Evolutionary conservation across 2,329 filamentous ascomycete species (phyloP).

Genomic region (Laburnicola sp.): DNA sequence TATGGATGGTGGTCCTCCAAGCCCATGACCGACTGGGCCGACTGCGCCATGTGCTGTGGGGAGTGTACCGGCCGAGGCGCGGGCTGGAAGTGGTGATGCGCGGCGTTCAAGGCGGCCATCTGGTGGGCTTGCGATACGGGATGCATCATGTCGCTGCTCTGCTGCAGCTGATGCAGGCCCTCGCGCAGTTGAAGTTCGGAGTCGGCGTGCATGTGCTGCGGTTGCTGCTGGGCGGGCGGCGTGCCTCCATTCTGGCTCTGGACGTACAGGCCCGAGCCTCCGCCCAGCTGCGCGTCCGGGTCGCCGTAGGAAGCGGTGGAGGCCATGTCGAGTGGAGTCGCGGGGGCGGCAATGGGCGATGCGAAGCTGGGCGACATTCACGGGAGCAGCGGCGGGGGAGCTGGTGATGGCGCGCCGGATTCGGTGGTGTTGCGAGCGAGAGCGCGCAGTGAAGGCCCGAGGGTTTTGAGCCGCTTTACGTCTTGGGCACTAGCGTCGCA

Average conservation of each 20-base stretch:
- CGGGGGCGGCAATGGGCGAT: slow-evolving; percentile 15
- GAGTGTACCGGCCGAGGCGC: slow-evolving; percentile 42
- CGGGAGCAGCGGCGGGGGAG: slow-evolving; percentile 6
- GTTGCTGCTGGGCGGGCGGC: slow-evolving; percentile 38
- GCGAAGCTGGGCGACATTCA: slow-evolving; percentile 15
- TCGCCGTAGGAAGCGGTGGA: slow-evolving; percentile 36
- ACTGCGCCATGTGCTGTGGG: slow-evolving; percentile 46
- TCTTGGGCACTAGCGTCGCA: slow-evolving; percentile 38
- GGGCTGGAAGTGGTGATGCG: slow-evolving; percentile 42
- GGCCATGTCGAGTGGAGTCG: slow-evolving; percentile 31
- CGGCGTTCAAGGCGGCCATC: slow-evolving; percentile 30
- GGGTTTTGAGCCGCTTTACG: slow-evolving; percentile 38
- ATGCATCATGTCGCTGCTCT: slow-evolving; percentile 39
- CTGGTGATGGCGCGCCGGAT: slow-evolving; percentile 21
- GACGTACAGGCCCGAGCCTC: slow-evolving; percentile 38
- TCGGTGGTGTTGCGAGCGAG: slow-evolving; percentile 25
- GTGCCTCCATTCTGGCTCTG: slow-evolving; percentile 39
- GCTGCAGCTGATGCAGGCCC: slow-evolving; percentile 40
- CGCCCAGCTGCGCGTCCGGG: slow-evolving; percentile 39
- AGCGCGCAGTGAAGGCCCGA: slow-evolving; percentile 25
- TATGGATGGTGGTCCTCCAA: slow-evolving; percentile 40
- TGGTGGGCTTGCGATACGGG: slow-evolving; percentile 30
- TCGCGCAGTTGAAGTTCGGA: slow-evolving; percentile 41
- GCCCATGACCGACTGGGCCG: slow-evolving; percentile 46
- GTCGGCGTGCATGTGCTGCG: slow-evolving; percentile 34